phyloP scores from a whole-genome alignment of 148 eudicot genomes.

The Diospyros lotus region DNA sequence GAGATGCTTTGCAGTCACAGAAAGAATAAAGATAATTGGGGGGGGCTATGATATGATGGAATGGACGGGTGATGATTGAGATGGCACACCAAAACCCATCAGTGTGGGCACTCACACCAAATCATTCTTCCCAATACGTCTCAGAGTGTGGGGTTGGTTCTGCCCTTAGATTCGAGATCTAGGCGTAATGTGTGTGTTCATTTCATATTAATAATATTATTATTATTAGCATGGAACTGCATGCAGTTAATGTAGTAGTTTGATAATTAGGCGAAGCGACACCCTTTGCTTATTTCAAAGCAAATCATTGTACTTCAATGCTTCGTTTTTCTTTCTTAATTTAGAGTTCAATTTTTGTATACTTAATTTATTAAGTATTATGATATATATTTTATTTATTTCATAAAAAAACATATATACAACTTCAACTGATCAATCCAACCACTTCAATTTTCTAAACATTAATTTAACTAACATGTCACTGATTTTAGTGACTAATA shows the following conservation, averaged over 20 bases:
- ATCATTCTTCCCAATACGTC: slow-evolving; percentile 16
- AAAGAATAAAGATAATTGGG: neutral
- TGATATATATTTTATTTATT: too few relatives aligned
- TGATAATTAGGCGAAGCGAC: neutral
- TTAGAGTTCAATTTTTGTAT: too few relatives aligned
- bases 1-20: slow-evolving; percentile 9
- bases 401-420: too few relatives aligned
- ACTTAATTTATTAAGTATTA: too few relatives aligned
- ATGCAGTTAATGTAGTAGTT: neutral
- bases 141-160: neutral
- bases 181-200: neutral
- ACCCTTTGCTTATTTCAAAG: neutral
- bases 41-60: neutral
- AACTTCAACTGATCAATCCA: too few relatives aligned
- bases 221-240: neutral
- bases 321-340: too few relatives aligned
- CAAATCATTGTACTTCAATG: neutral
- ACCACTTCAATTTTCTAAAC: too few relatives aligned
- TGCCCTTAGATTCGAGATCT: slow-evolving; percentile 14
- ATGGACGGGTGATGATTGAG: slow-evolving; percentile 23
- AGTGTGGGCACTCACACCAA: slow-evolving; percentile 30
- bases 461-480: too few relatives aligned
- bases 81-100: slow-evolving; percentile 26
- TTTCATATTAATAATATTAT: neutral
- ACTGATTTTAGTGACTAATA: too few relatives aligned